Evolutionary conservation across 2,329 filamentous ascomycete genomes (phyloP), one percentile per base, ranked within the genome.

Genomic region (Dothiorella sarmentorum): DNA sequence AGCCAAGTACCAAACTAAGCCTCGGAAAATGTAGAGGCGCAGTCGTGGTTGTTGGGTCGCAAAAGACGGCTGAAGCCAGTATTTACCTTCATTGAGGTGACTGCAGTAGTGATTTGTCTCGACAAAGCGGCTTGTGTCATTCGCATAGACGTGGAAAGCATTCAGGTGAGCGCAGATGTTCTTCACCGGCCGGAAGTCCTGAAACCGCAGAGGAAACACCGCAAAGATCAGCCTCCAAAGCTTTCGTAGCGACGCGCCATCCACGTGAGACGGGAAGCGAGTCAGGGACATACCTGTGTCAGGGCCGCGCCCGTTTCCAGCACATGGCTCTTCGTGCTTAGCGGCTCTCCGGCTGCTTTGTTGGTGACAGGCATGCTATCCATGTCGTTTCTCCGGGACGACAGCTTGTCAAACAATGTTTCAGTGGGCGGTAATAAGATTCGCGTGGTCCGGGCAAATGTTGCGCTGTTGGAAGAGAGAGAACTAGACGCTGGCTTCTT

Each of bases 31-130:
- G 13, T 24, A 15, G 13, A 24, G n/a, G n/a, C n/a, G n/a, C n/a
- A n/a, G n/a, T n/a, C n/a, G n/a, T n/a, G n/a, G n/a, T n/a, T n/a
- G 40, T 26, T 22, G 22, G 22, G 38, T 15, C 13, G 9, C 40
- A 7, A 37, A 24, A 24, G 7, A 31, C 20, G 7, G 10, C 29
- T 31, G 33, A n/a, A 37, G 7, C n/a, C n/a, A 20, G 17, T n/a
- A n/a, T 18, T 4, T 62, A 80, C 78, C 77, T 66, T 86, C 81
- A 61, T 82, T 91, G 3, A 94, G 66, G 66, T 94, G 90, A 1
- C 86, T 82, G 69, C 91, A 96, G 74, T 94, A 96, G 71, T 95
- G 90, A 68, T 94, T 91, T 0, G 90, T 78, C 70, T 94, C 89
- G 1, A 95, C 85, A 37, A 78, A 80, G 13, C 88, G 84, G 1